Base-by-base conservation (phyloP, 2,329 filamentous ascomycete genomes). In the Monosporascus ibericus region DNA sequence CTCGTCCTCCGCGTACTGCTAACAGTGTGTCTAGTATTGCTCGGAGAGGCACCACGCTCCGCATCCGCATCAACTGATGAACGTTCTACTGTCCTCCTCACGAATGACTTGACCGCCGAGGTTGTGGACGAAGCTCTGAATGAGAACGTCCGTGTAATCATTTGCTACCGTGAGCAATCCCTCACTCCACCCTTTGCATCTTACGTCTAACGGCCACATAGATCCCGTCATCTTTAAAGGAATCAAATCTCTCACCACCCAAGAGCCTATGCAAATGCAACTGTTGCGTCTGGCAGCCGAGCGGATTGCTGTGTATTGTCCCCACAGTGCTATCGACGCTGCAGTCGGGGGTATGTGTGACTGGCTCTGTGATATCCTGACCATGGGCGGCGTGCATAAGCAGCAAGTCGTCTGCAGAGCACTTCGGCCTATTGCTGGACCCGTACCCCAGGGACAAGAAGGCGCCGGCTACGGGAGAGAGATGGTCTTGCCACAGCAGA, bases 221-320 rank as follows among this genome's bases (percentile, higher is more conserved):
- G 90, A 99, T 71, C 94, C 94, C 22, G 94, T 97, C 68, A 97
- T 99, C 67, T 99, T 99, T 77, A 85, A 88, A 48, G 88, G 88
- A 50, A 79, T 99, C 60, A 99, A 96, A 72, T 87, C 89, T 58
- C 76, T 99, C 66, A 95, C 90, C 36, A 81, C 91, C 47, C 79
- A 80, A 56, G 88, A 99, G 66, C 81, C 90, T 9, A 94, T 97
- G 69, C 94, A 99, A 68, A 81, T 85, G 44, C 89, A 89, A 6
- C 81, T 99, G 34, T 78, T 99, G 4, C 82, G 86, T 44, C 80
- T 99, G 14, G 88, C 87, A 47, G 87, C 89, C 57, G 84, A 88
- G 68, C 92, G 92, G 37, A 90, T 99, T 63, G 95, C 91, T 58
- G 91, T 99, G 52, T 99, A 97, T 75, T 91, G 87, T 59, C 94